These are phyloP conservation scores for Medicago truncatula DNA, from an alignment of 306 rosid genomes.

Conservation along the genomic window DNA sequence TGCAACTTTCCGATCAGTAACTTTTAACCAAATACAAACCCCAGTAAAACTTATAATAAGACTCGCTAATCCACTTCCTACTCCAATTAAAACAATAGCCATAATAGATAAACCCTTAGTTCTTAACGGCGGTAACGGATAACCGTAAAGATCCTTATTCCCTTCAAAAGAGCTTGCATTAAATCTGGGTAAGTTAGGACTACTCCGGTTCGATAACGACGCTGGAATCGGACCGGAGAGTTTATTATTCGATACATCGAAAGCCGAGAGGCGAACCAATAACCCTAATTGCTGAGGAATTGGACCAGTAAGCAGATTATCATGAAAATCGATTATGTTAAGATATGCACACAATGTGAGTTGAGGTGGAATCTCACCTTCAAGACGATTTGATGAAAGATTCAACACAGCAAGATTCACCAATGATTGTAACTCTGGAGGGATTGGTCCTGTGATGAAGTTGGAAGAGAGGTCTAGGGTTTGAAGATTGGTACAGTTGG, in stretches of 20 bases:
- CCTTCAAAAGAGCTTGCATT: constrained; percentile 75
- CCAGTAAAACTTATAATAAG: constrained; percentile 86
- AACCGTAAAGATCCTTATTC: constrained; percentile 91
- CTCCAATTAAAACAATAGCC: constrained; percentile 93
- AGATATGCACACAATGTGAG: constrained; percentile 91
- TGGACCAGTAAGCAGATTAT: constrained; percentile 68
- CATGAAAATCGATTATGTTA: constrained; percentile 89
- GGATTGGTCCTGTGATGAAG: constrained; percentile 73
- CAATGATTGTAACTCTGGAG: constrained; percentile 72
- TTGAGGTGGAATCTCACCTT: constrained; percentile 81
- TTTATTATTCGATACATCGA: constrained; percentile 81
- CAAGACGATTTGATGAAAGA: constrained; percentile 71
- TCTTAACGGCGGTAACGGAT: constrained; percentile 72
- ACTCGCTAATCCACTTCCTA: constrained; percentile 92
- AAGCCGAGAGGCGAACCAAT: constrained; percentile 72
- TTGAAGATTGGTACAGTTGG: constrained; percentile 94
- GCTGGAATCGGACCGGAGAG: constrained; percentile 85
- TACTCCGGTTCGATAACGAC: constrained; percentile 68
- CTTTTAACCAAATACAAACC: constrained; percentile 90
- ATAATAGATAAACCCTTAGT: constrained; percentile 72
- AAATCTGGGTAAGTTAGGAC: constrained; percentile 65
- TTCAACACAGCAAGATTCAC: constrained; percentile 91
- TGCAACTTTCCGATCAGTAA: constrained; percentile 78
- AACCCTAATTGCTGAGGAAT: constrained; percentile 95
- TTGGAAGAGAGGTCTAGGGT: constrained; percentile 93